Percentiles rank a stretch among this genome's conserved stretches.
phyloP scores from a whole-genome alignment of 768 basidiomycete species.

The Nevesoporus exiguus region DNA sequence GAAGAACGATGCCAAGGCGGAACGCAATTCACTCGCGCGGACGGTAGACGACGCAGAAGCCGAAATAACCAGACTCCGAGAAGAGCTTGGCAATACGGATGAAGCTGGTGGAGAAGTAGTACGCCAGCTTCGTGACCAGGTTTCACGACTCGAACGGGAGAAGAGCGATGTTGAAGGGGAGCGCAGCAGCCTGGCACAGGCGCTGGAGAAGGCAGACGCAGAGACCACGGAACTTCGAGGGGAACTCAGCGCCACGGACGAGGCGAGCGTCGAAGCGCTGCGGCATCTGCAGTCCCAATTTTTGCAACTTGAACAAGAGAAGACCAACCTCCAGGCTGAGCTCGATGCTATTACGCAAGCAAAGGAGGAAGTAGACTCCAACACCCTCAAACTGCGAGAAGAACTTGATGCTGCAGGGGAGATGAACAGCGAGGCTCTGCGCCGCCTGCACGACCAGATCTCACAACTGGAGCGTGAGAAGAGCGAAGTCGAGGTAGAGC shows the following conservation, averaged over 20 bases:
- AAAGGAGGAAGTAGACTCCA: constrained; percentile 10
- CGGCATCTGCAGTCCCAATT: constrained; percentile 76
- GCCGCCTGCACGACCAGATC: constrained; percentile 15
- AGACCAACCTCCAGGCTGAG: constrained; percentile 39
- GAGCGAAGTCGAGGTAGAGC: constrained; percentile 55
- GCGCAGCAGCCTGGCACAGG: constrained; percentile 36
- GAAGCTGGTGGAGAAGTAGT: constrained; percentile 24
- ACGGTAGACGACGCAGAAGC: too few species aligned
- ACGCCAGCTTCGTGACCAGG: constrained; percentile 70
- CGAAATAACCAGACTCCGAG: too few species aligned
- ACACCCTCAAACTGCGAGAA: constrained; percentile 38
- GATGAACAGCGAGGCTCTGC: constrained; percentile 26
- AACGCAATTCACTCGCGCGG: too few species aligned
- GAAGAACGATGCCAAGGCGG: too few species aligned
- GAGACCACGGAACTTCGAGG: neutral
- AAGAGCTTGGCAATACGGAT: too few species aligned
- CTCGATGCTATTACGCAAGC: neutral
- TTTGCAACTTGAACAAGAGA: constrained; percentile 61
- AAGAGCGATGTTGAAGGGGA: constrained; percentile 47
- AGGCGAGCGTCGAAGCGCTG: constrained; percentile 70
- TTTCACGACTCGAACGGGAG: constrained; percentile 67
- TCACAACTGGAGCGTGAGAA: constrained; percentile 30
- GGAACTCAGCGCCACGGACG: constrained; percentile 35
- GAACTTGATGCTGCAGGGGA: constrained; percentile 49
- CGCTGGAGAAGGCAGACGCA: neutral